A percentile compares a stretch with the other conserved stretches of the same genome.
Evolutionary conservation across 129 eudicot species (phyloP).

Genomic region (Escallonia rubra): DNA sequence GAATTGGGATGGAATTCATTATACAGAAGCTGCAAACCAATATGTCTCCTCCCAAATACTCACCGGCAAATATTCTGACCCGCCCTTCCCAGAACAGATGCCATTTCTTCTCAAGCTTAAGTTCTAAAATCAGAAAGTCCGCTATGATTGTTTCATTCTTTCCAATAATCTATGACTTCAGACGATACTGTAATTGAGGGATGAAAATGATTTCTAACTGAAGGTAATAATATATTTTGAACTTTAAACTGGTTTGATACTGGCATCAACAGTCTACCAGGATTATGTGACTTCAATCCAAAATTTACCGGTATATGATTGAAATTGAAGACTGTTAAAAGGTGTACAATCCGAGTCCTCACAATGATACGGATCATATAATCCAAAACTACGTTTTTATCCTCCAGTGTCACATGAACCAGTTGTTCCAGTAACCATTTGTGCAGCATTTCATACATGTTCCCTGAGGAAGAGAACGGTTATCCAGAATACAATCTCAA

Average conservation of each 20-base stretch:
- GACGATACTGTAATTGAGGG: too few relatives aligned
- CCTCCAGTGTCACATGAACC: slow-evolving; percentile 10
- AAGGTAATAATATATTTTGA: too few relatives aligned
- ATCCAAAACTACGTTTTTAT: slow-evolving; percentile 7
- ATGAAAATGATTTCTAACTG: too few relatives aligned
- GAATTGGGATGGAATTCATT: slow-evolving; percentile 53
- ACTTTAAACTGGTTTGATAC: too few relatives aligned
- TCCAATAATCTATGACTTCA: too few relatives aligned
- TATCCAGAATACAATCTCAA: slow-evolving; percentile 23
- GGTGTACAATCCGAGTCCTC: too few relatives aligned
- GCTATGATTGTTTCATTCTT: too few relatives aligned
- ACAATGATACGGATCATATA: background rate
- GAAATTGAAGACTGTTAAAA: too few relatives aligned
- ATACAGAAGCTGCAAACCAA: slow-evolving; percentile 48
- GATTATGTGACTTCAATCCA: too few relatives aligned
- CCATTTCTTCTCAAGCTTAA: slow-evolving; percentile 67
- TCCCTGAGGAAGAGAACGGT: slow-evolving; percentile 8
- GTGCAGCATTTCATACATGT: slow-evolving; percentile 31
- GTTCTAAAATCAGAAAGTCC: slow-evolving; percentile 24
- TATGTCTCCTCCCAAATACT: slow-evolving; percentile 41
- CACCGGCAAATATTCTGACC: slow-evolving; percentile 80
- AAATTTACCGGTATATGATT: too few relatives aligned
- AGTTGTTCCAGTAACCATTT: slow-evolving; percentile 14
- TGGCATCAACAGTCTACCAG: too few relatives aligned
- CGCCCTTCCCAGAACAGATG: slow-evolving; percentile 67